These are phyloP conservation scores for Stylonectria norvegica DNA, from an alignment of 2,329 filamentous ascomycete genomes.

Conservation along the genomic window DNA sequence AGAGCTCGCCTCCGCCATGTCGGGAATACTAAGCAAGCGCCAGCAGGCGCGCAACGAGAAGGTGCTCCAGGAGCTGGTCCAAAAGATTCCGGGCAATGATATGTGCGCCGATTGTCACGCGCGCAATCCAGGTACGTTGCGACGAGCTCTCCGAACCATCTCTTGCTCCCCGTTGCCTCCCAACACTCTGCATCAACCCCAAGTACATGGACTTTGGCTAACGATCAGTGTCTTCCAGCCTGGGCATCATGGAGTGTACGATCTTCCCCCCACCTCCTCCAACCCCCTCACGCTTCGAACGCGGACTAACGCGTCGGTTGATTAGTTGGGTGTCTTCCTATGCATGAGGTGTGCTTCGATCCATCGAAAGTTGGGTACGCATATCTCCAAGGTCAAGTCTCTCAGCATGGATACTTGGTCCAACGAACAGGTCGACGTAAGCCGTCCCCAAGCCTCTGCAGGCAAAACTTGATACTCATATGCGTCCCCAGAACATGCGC, in stretches of 20 bases:
- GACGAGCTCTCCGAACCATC: conserved; percentile 8
- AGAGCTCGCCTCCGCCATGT: conserved; percentile 49
- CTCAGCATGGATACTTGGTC: conserved; percentile 98
- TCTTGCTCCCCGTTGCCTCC: no score
- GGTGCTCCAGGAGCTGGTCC: conserved; percentile 82
- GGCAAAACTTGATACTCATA: conserved; percentile 15
- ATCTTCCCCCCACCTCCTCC: conserved; percentile 19
- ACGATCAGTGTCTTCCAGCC: conserved; percentile 48
- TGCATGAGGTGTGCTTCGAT: conserved; percentile 96
- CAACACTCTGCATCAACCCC: neutral
- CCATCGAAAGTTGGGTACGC: conserved; percentile 94
- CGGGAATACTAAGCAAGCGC: conserved; percentile 80
- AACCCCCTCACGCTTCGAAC: conserved; percentile 10
- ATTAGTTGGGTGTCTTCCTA: conserved; percentile 85
- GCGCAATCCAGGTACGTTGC: conserved; percentile 76
- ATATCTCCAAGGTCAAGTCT: conserved; percentile 98
- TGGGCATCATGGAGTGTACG: conserved; percentile 97
- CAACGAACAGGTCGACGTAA: conserved; percentile 91
- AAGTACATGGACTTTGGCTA: conserved; percentile 20
- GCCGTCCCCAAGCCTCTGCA: conserved; percentile 25
- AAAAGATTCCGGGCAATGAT: conserved; percentile 80
- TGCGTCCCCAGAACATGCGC: conserved; percentile 76
- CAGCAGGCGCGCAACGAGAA: conserved; percentile 98
- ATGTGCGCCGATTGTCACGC: conserved; percentile 90
- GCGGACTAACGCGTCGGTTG: conserved; percentile 16